These are phyloP conservation scores for Wallacemonas collosoma DNA, from an alignment of 208 protist species.

Conservation along the genomic window DNA sequence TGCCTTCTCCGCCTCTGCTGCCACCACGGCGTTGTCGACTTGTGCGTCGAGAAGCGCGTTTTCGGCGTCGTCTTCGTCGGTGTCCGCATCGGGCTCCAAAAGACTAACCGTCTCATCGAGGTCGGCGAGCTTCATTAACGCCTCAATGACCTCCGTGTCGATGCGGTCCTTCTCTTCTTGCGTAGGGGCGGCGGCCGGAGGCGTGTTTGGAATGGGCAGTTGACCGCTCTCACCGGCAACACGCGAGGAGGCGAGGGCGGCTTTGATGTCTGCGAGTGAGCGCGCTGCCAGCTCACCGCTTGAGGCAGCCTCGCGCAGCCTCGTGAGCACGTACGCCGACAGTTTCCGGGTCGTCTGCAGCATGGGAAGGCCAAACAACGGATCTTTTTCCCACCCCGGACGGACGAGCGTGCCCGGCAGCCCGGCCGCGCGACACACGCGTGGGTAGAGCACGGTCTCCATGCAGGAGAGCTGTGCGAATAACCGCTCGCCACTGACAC, in stretches of 20 bases:
- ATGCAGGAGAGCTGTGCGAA: slow-evolving; percentile 41
- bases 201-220: background rate
- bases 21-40: slow-evolving; percentile 10
- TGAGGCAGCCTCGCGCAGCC: background rate
- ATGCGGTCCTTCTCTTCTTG: slow-evolving; percentile 1
- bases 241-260: background rate
- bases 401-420: slow-evolving; percentile 46
- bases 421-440: slow-evolving; percentile 38
- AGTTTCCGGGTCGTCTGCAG: slow-evolving; percentile 51
- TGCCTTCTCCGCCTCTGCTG: slow-evolving; percentile 34
- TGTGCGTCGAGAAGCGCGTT: background rate
- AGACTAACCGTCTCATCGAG: background rate
- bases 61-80: slow-evolving; percentile 1
- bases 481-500: slow-evolving; percentile 14
- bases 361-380: slow-evolving; percentile 50
- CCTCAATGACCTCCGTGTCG: background rate
- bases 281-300: slow-evolving; percentile 7
- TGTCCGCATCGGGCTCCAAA: background rate
- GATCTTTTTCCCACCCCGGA: slow-evolving; percentile 43
- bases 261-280: background rate
- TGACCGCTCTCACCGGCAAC: background rate
- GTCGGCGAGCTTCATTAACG: slow-evolving; percentile 1
- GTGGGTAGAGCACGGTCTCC: slow-evolving; percentile 34
- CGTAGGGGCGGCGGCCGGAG: background rate
- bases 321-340: slow-evolving; percentile 12